These are phyloP conservation scores for Phoma herbarum DNA, from an alignment of 2,329 filamentous ascomycete species.

Conservation along the genomic window DNA sequence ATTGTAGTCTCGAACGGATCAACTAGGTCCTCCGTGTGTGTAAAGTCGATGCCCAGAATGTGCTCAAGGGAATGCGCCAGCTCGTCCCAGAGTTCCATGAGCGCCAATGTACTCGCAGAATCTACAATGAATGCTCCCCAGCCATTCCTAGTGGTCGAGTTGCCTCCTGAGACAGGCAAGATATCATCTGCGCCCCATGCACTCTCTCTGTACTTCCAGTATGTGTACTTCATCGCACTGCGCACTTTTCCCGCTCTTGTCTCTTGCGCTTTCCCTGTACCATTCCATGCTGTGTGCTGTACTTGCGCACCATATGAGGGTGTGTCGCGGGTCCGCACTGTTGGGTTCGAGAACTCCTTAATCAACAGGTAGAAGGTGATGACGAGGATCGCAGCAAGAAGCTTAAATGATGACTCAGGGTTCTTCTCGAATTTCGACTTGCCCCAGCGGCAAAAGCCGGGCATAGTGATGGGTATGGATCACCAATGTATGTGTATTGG, in stretches of 20 bases:
- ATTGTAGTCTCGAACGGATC: constrained; percentile 56
- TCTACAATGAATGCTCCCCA: constrained; percentile 57
- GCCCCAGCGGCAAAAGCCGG: constrained; percentile 49
- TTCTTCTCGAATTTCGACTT: constrained; percentile 51
- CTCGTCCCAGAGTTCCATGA: constrained; percentile 56
- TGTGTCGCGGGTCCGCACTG: constrained; percentile 28
- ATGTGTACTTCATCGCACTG: constrained; percentile 53
- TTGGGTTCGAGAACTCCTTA: constrained; percentile 48
- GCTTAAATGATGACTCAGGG: constrained; percentile 54
- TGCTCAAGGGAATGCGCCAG: constrained; percentile 51
- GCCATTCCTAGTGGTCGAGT: constrained; percentile 49
- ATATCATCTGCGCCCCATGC: constrained; percentile 55
- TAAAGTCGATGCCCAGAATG: constrained; percentile 52
- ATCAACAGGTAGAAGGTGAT: constrained; percentile 53
- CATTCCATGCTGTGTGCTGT: constrained; percentile 48
- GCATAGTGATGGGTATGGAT: constrained; percentile 35
- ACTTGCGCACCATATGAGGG: constrained; percentile 39
- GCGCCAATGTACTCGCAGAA: constrained; percentile 50
- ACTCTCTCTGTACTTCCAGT: constrained; percentile 50
- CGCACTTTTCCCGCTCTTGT: constrained; percentile 46
- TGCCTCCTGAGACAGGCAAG: constrained; percentile 49
- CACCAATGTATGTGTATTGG: constrained; percentile 22
- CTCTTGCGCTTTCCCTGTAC: constrained; percentile 47
- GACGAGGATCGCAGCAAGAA: constrained; percentile 52
- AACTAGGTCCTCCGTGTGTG: constrained; percentile 45